Evolutionary conservation across 2,329 filamentous ascomycete genomes (phyloP).

Genomic region (Trichoderma oligosporum): DNA sequence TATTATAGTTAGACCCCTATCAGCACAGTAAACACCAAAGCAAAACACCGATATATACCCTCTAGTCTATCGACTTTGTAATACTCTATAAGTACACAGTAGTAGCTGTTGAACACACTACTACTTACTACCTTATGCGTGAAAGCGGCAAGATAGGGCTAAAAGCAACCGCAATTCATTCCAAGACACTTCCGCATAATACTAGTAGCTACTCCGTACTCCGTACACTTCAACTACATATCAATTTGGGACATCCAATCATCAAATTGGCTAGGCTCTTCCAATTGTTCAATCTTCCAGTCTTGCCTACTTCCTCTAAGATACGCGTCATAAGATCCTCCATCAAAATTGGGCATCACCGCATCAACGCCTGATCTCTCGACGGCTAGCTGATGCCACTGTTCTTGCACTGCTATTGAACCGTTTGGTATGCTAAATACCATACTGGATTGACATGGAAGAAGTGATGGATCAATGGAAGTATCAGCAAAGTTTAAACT

Average conservation of each 20-base stretch:
- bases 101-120: neutral
- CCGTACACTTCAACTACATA: neutral
- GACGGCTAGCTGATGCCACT: neutral
- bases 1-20: too few species aligned
- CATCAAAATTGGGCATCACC: conserved; percentile 21
- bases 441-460: neutral
- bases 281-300: conserved; percentile 36
- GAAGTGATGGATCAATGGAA: conserved; percentile 20
- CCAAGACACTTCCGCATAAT: neutral
- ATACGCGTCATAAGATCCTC: conserved; percentile 28
- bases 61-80: too few species aligned
- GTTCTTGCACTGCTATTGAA: neutral
- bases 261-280: conserved; percentile 31
- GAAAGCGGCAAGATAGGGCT: neutral
- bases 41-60: too few species aligned
- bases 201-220: too few species aligned
- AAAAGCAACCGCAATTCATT: too few species aligned
- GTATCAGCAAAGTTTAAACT: neutral
- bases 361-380: neutral
- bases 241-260: conserved; percentile 29
- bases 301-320: conserved; percentile 33
- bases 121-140: neutral
- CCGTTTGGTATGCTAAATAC: neutral
- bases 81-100: too few species aligned
- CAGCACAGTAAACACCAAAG: too few species aligned